Base-by-base conservation (phyloP, 1,284 basidiomycete genomes). In the Cryptococcus hybrid region DNA sequence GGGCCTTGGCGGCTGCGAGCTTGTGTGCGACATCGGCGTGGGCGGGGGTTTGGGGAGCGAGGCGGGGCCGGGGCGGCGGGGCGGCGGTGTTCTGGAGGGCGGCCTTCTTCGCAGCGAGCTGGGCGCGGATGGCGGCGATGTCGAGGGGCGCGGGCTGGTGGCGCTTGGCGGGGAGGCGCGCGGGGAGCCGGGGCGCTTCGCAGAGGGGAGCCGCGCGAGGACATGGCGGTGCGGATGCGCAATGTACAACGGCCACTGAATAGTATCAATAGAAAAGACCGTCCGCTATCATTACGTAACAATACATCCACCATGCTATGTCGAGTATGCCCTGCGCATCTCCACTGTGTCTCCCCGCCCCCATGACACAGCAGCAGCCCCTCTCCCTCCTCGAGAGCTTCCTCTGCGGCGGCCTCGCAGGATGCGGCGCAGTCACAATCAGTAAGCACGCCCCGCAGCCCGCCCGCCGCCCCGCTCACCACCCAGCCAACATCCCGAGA, bases 341-440 rank as follows among this genome's bases (percentile, higher is more conserved):
- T 24, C 24, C 24, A 24, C 24, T 24, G 24, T 24, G 24, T 24
- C 24, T 24, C 24, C 24, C 24, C 24, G 24, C 24, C 24, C 24
- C 24, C 24, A 24, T 24, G 24, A 24, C 24, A 24, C 24, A 24
- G 24, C 24, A 49, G 11, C 59, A 64, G 30, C 73, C 72, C 9
- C 60, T 78, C 35, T 68, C 60, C 34, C 65, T 78, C 3, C 52
- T 79, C 40, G 92, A 94, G 78, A 84, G 87, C 39, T 97, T 97
- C 74, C 55, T 89, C 30, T 88, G 88, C 61, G 93, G 93, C 62
- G 92, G 89, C 44, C 75, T 92, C 57, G 93, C 93, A 56, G 93
- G 91, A 58, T 90, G 85, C 70, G 87, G 89, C 47, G 93, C 92
- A 43, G 92, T 92, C 68, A 80, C 76, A n/a, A 71, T 79, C 34